phyloP scores from a whole-genome alignment of 441 rosid genomes.

The Jatropha multifida region DNA sequence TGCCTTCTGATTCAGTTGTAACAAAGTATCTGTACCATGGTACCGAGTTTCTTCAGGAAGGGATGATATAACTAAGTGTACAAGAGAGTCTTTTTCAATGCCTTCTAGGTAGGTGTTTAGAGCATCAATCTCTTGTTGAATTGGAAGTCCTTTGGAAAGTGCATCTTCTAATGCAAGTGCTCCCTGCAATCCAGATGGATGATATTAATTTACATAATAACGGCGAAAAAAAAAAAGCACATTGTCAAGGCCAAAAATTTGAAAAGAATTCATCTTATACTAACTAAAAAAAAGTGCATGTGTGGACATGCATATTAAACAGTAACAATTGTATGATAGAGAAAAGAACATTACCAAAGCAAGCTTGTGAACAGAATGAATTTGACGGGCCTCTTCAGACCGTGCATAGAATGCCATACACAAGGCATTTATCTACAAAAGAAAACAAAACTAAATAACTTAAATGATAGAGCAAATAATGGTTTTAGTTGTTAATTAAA shows the following conservation, averaged over 20 bases:
- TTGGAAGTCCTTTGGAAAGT: slow-evolving; percentile 87
- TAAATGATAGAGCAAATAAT: background rate
- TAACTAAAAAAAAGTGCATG: background rate
- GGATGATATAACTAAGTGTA: slow-evolving; percentile 80
- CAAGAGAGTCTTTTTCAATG: slow-evolving; percentile 62
- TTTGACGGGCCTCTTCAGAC: slow-evolving; percentile 92
- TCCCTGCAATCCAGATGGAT: slow-evolving; percentile 53
- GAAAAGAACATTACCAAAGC: slow-evolving; percentile 59
- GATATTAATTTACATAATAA: slow-evolving; percentile 21
- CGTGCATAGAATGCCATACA: slow-evolving; percentile 97
- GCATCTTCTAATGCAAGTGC: slow-evolving; percentile 90
- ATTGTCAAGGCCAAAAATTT: slow-evolving; percentile 7
- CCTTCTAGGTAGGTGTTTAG: slow-evolving; percentile 68
- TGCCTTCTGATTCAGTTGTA: slow-evolving; percentile 85
- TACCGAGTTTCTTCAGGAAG: slow-evolving; percentile 85
- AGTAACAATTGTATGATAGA: background rate
- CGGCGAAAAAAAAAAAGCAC: background rate
- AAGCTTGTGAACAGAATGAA: slow-evolving; percentile 94
- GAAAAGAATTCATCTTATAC: background rate
- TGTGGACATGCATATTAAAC: background rate
- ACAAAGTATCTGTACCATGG: slow-evolving; percentile 67
- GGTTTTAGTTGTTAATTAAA: background rate
- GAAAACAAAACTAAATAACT: slow-evolving; percentile 18
- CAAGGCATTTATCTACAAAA: slow-evolving; percentile 78
- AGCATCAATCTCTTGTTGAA: slow-evolving; percentile 71